Conservation (phyloP, 164 flowering plant genomes). For the Saururus chinensis region DNA sequence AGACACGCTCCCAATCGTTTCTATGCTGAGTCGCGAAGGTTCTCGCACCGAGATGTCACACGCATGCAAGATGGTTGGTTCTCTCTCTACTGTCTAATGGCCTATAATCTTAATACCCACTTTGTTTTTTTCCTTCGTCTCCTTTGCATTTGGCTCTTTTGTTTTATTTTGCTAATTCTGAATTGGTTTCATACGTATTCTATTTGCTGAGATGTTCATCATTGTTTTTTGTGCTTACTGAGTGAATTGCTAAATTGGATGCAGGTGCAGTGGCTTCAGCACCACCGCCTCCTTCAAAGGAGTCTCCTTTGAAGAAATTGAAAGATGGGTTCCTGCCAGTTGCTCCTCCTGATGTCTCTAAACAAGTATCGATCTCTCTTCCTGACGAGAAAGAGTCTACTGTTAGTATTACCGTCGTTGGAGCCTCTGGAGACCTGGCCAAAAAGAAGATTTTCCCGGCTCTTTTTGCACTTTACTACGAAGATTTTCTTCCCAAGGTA, state of each 20-base stretch:
- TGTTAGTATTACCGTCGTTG: slow-evolving; percentile 85
- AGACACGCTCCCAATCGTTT: slow-evolving; percentile 6
- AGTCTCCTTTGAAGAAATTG: slow-evolving; percentile 25
- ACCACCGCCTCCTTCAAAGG: slow-evolving; percentile 20
- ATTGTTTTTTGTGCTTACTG: neutral
- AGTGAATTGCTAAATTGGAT: neutral
- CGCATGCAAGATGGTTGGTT: slow-evolving; percentile 21
- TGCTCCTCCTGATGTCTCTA: slow-evolving; percentile 23
- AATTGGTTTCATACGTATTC: neutral
- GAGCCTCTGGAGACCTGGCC: slow-evolving; percentile 98
- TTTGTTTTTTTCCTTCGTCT: neutral
- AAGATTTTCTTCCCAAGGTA: slow-evolving; percentile 75
- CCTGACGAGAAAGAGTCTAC: slow-evolving; percentile 24
- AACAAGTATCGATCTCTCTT: slow-evolving; percentile 17
- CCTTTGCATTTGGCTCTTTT: too few species aligned
- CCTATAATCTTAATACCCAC: neutral
- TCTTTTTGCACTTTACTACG: slow-evolving; percentile 81
- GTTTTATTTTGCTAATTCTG: too few species aligned
- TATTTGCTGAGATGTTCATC: neutral
- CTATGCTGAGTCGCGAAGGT: slow-evolving; percentile 6
- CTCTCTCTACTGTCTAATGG: neutral
- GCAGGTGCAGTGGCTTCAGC: slow-evolving; percentile 26
- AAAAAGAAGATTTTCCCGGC: slow-evolving; percentile 97
- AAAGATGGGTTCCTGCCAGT: slow-evolving; percentile 25
- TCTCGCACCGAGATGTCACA: slow-evolving; percentile 6